A percentile compares a stretch with the other conserved stretches of the same genome.
Evolutionary conservation across 192 early-diverging fungal species (phyloP).

Genomic region (Gryganskiella cystojenkinii): DNA sequence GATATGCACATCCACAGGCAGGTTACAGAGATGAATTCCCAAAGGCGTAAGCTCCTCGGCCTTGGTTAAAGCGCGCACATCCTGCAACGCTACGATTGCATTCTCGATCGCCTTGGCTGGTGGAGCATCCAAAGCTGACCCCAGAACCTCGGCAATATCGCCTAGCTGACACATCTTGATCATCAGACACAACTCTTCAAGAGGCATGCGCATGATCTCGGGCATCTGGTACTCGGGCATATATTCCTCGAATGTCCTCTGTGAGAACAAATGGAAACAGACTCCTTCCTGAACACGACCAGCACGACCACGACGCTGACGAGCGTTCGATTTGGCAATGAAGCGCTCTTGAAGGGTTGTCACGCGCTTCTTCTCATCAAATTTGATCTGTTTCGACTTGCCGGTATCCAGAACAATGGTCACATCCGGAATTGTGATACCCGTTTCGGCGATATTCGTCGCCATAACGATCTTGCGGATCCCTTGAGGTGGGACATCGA

Average conservation of each 20-base stretch:
- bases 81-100: conserved; percentile 70
- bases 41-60: conserved; percentile 75
- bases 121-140: conserved; percentile 77
- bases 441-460: conserved; percentile 87
- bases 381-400: conserved; percentile 78
- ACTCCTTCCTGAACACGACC: conserved; percentile 82
- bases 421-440: conserved; percentile 86
- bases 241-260: conserved; percentile 57
- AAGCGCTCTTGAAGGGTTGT: conserved; percentile 71
- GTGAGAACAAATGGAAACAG: conserved; percentile 79
- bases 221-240: conserved; percentile 76
- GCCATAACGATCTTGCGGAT: conserved; percentile 78
- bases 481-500: conserved; percentile 59
- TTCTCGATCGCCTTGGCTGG: conserved; percentile 62
- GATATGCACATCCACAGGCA: conserved; percentile 84
- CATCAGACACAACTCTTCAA: conserved; percentile 86
- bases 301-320: conserved; percentile 84
- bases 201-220: conserved; percentile 84
- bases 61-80: conserved; percentile 60
- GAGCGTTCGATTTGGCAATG: conserved; percentile 73
- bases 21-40: conserved; percentile 71
- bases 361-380: conserved; percentile 68
- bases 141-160: conserved; percentile 68
- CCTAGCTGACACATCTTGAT: conserved; percentile 72
- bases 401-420: conserved; percentile 84